Conservation (phyloP, 148 eudicot genomes). For the Polygonum maritimum region DNA sequence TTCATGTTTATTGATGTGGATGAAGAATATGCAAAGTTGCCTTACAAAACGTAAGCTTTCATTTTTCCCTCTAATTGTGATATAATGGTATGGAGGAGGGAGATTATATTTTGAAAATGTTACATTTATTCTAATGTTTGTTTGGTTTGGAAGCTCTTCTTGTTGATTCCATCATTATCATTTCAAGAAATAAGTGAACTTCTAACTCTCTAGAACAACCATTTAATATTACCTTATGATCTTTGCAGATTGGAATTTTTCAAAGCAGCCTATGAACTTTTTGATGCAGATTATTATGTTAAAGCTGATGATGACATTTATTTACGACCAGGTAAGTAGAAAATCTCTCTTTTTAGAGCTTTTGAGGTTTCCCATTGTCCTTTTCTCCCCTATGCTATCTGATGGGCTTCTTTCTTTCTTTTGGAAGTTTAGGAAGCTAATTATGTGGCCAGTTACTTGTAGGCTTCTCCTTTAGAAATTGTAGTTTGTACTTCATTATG, state of each 20-base stretch:
- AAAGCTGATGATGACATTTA: slow-evolving; percentile 71
- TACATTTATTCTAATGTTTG: background rate
- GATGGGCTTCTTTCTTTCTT: background rate
- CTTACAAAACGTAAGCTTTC: slow-evolving; percentile 48
- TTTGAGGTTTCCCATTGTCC: background rate
- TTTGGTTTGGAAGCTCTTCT: background rate
- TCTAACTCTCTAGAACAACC: background rate
- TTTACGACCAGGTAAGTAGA: slow-evolving; percentile 51
- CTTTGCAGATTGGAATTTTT: slow-evolving; percentile 58
- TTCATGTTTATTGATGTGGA: slow-evolving; percentile 52
- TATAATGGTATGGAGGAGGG: background rate
- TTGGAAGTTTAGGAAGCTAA: background rate
- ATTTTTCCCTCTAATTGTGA: background rate
- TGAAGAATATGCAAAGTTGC: slow-evolving; percentile 45
- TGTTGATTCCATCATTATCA: background rate
- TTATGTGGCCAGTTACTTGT: background rate
- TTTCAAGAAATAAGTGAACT: background rate
- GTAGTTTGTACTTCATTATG: background rate
- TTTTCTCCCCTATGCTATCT: background rate
- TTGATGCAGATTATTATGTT: slow-evolving; percentile 63
- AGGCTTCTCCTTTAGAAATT: background rate
- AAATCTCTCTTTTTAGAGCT: background rate
- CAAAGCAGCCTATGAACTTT: slow-evolving; percentile 58
- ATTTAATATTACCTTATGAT: background rate
- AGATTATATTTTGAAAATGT: background rate